Conservation (phyloP, 805 yeast species). For the Suhomyces tanzawaensis region DNA sequence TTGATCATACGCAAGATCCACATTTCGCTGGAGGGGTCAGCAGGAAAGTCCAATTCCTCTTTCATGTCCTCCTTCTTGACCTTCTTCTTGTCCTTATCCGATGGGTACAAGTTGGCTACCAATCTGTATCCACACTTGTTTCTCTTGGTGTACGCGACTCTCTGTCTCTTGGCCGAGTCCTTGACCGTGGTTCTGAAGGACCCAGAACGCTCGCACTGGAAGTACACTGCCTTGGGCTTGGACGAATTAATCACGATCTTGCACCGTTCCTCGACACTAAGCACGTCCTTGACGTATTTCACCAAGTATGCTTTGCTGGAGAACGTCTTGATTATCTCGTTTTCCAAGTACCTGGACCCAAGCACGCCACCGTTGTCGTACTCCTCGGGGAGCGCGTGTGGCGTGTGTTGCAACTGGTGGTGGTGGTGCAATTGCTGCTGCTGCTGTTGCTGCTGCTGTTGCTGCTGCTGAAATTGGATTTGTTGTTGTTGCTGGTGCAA, state of each 20-base stretch:
- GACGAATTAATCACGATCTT: constrained; percentile 46
- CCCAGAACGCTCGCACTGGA: constrained; percentile 47
- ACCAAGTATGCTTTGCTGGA: constrained; percentile 16
- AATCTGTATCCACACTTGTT: constrained; percentile 46
- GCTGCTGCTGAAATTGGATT: constrained; percentile 10
- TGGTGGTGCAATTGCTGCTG: constrained; percentile 16
- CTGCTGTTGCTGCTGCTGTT: constrained; percentile 15
- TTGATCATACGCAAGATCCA: constrained; percentile 49
- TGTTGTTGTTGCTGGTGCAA: constrained; percentile 14
- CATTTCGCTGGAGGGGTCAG: constrained; percentile 28
- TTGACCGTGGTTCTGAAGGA: constrained; percentile 46
- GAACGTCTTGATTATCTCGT: constrained; percentile 15
- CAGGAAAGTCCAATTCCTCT: constrained; percentile 23
- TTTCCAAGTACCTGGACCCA: constrained; percentile 14
- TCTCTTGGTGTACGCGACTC: constrained; percentile 47
- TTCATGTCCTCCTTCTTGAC: constrained; percentile 25
- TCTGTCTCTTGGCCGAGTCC: constrained; percentile 43
- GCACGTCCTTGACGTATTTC: constrained; percentile 36
- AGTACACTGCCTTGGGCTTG: constrained; percentile 47
- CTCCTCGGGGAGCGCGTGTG: constrained; percentile 9
- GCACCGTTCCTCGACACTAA: constrained; percentile 36
- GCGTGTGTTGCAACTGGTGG: constrained; percentile 9
- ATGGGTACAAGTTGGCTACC: constrained; percentile 44
- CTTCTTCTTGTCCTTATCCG: constrained; percentile 42
- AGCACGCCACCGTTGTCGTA: constrained; percentile 12